phyloP scores from a whole-genome alignment of 495 filamentous ascomycete species.

The Neurospora sp. region DNA sequence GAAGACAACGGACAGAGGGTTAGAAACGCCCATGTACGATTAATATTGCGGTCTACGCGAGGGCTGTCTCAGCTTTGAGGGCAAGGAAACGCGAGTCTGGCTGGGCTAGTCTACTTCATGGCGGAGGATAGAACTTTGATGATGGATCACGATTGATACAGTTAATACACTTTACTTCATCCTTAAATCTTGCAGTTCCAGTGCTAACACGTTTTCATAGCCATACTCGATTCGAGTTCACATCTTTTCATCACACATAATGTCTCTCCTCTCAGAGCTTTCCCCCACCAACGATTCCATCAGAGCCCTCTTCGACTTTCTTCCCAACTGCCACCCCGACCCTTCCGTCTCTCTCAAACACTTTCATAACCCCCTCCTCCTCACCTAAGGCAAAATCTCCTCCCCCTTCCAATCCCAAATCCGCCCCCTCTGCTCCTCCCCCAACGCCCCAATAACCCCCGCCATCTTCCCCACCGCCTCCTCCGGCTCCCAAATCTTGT shows the following conservation, averaged over 20 bases:
- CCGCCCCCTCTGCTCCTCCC: constrained; percentile 45
- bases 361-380: neutral
- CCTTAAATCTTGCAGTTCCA: neutral
- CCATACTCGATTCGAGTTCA: neutral
- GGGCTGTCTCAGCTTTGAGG: neutral
- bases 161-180: neutral
- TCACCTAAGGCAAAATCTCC: constrained; percentile 49
- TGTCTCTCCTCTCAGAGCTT: neutral
- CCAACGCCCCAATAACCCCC: constrained; percentile 39
- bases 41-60: neutral
- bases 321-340: neutral
- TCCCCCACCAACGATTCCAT: neutral
- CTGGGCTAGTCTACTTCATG: neutral
- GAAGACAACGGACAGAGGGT: neutral
- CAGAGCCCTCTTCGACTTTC: neutral
- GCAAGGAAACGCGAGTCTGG: neutral
- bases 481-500: constrained; percentile 51
- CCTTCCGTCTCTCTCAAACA: no score
- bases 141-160: neutral
- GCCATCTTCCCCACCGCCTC: constrained; percentile 52
- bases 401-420: constrained; percentile 74
- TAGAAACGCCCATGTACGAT: neutral
- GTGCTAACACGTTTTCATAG: neutral
- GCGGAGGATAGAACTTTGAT: neutral
- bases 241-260: neutral